Base-by-base conservation (phyloP, 495 filamentous ascomycete species). In the Penicillium flavigenum region DNA sequence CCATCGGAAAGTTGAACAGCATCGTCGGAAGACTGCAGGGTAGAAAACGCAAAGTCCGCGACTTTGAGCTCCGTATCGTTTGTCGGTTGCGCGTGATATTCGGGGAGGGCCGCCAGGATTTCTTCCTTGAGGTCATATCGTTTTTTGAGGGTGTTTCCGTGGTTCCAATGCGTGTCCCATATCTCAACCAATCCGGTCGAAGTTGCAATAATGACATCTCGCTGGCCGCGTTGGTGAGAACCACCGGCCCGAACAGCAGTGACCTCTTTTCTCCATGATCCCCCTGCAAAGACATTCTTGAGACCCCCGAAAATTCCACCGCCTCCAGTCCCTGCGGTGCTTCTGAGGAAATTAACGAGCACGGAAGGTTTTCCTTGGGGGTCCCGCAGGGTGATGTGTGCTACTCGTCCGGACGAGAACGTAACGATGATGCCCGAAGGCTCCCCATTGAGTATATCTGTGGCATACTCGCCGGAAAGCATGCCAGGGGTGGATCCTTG, bases 101-200 rank as follows among this genome's bases (percentile, higher is more conserved):
- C 49, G 1, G 64, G 59, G 26, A 75, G 59, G 11, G 62, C 61
- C 0, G 60, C 53, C 42, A 49, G 42, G 31, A 84, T 58, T n/a
- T 78, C 66, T 5, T 68, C 56, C 57, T 76, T 76, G 10, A 76
- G 63, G 63, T 85, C 79, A 22, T 77, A 71, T 47, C 84, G 79
- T 47, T 70, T 74, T 58, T 78, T 81, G 39, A 84, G 67, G 4
- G 75, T 72, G 54, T 83, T 80, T 19, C 81, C 88, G 27, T 92
- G 92, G 36, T 89, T 87, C 70, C 92, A 88, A 64, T 90, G 90
- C 5, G 96, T 79, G 65, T 89, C 87, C 94, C 94, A 98, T 11
- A 86, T 80, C 56, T 94, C 86, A 14, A 98, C 70, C 29, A 83
- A 73, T 20, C 90, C 92, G 42, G 84, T 83, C 5, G 84, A 79